Evolutionary conservation across 345 rosid species (phyloP).

Genomic region (Nasturtium officinale): DNA sequence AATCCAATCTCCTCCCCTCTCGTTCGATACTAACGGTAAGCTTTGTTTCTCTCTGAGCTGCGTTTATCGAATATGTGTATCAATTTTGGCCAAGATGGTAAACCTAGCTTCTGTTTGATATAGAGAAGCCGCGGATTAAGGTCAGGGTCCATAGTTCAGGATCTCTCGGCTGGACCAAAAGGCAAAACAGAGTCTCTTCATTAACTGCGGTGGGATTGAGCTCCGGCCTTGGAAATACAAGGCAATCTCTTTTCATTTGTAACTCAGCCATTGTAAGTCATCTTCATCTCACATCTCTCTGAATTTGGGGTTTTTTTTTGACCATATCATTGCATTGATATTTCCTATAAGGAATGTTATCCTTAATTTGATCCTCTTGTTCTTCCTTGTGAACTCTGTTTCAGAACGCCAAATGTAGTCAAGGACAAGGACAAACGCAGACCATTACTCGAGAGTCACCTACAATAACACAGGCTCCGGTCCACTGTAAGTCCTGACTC

Average conservation of each 20-base stretch:
- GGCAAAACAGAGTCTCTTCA: conserved; percentile 12
- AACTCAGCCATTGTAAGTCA: conserved; percentile 49
- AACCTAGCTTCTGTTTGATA: neutral
- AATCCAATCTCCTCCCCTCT: conserved; percentile 31
- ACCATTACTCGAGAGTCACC: conserved; percentile 76
- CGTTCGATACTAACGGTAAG: conserved; percentile 24
- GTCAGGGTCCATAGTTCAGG: conserved; percentile 16
- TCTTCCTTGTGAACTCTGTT: conserved; percentile 15
- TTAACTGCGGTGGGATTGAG: conserved; percentile 39
- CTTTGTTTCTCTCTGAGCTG: conserved; percentile 1
- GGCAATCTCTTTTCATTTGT: conserved; percentile 42
- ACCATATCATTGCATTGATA: neutral
- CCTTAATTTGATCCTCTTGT: neutral
- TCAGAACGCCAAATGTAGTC: conserved; percentile 71
- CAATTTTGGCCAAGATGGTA: neutral
- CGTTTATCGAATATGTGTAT: neutral
- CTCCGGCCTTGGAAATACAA: conserved; percentile 6
- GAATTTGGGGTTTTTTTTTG: neutral
- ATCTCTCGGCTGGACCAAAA: conserved; percentile 18
- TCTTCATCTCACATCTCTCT: neutral
- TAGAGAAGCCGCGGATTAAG: conserved; percentile 33
- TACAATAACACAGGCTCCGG: conserved; percentile 86
- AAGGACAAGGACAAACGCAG: conserved; percentile 89
- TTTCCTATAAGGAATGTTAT: neutral
- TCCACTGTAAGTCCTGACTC: conserved; percentile 54